phyloP scores from a whole-genome alignment of 768 basidiomycete genomes.

The Podaxis sp. region DNA sequence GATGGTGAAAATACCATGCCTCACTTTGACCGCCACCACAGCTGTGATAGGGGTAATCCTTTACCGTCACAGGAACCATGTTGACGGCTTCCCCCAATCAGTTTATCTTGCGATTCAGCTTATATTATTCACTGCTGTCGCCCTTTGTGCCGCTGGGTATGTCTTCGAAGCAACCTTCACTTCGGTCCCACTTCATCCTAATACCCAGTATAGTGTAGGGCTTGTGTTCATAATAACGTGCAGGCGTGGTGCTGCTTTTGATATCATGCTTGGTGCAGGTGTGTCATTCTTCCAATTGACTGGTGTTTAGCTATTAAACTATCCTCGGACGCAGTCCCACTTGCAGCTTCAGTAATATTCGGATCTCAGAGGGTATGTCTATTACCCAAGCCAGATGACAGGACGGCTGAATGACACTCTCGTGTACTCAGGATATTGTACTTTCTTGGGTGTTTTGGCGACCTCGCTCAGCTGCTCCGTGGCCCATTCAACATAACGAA shows the following conservation, averaged over 20 bases:
- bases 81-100: conserved; percentile 4
- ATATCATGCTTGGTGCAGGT: conserved; percentile 7
- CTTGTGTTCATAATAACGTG: conserved; percentile 4
- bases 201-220: background rate
- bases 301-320: background rate
- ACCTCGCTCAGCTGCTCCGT: background rate
- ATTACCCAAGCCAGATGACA: background rate
- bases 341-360: conserved; percentile 5
- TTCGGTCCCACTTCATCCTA: background rate
- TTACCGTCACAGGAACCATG: background rate
- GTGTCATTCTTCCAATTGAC: background rate
- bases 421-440: conserved; percentile 6
- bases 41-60: conserved; percentile 5
- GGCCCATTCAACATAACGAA: background rate
- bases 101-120: conserved; percentile 5
- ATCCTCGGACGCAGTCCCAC: background rate
- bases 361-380: conserved; percentile 9
- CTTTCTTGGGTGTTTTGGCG: conserved; percentile 8
- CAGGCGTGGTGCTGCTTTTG: background rate
- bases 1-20: background rate
- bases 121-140: background rate
- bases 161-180: background rate
- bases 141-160: conserved; percentile 4
- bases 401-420: background rate
- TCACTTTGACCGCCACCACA: background rate